Conservation (phyloP, 129 eudicot species). For the Centaurea solstitialis region DNA sequence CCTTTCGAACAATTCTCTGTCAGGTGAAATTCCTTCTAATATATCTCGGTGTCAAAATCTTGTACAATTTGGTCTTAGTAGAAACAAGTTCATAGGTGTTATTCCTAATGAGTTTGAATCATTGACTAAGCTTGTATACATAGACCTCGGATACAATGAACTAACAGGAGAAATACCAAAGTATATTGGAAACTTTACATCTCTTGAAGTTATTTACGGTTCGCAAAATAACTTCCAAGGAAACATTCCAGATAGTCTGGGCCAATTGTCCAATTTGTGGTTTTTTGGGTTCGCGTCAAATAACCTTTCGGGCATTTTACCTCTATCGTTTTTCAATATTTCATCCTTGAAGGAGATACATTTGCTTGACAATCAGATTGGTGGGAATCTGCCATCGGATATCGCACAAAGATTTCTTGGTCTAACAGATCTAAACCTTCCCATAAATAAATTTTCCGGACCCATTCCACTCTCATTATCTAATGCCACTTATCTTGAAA, state of each 20-base stretch:
- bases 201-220: not conserved
- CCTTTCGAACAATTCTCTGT: slow-evolving; percentile 28
- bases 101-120: slow-evolving; percentile 21
- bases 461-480: not conserved
- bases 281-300: not conserved
- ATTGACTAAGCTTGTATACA: slow-evolving; percentile 11
- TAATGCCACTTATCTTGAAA: not conserved
- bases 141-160: slow-evolving; percentile 4
- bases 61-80: not conserved
- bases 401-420: not conserved
- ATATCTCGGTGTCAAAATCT: not conserved
- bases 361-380: not conserved
- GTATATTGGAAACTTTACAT: slow-evolving; percentile 20
- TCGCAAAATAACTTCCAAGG: not conserved
- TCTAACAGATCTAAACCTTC: not conserved
- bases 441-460: not conserved
- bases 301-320: slow-evolving; percentile 20
- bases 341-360: not conserved
- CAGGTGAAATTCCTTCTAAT: slow-evolving; percentile 36
- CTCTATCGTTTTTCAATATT: not conserved
- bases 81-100: slow-evolving; percentile 11
- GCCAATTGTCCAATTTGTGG: not conserved
- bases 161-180: slow-evolving; percentile 25
- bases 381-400: not conserved
- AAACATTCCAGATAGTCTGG: slow-evolving; percentile 1